Conservation (phyloP, 768 basidiomycete species). For the Mycena alexandri region DNA sequence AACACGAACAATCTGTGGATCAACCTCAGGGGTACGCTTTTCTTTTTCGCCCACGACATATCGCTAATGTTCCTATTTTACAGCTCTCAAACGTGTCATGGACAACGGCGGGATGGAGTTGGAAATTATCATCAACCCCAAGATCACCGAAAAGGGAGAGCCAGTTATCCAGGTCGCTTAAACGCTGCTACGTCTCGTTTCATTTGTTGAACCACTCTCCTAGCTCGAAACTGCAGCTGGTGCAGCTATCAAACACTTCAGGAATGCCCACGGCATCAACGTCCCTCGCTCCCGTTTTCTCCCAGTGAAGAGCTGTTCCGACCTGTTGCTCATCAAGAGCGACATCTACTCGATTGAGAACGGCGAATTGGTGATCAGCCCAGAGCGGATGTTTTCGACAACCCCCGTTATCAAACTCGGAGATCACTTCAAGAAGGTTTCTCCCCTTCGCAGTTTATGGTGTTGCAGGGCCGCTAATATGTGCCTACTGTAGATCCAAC, state of each 20-base stretch:
- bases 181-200: conserved; percentile 3
- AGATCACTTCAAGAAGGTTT: conserved; percentile 95
- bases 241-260: conserved; percentile 94
- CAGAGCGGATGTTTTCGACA: conserved; percentile 84
- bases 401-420: conserved; percentile 98
- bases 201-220: conserved; percentile 34
- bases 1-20: conserved; percentile 80
- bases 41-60: not conserved
- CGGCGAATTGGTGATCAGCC: conserved; percentile 88
- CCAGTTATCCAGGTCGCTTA: conserved; percentile 71
- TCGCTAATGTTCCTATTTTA: conserved; percentile 35
- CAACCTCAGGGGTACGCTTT: conserved; percentile 57
- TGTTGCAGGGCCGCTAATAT: not conserved
- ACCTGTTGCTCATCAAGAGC: conserved; percentile 89
- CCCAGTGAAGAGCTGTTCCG: conserved; percentile 90
- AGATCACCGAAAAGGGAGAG: conserved; percentile 76
- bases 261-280: conserved; percentile 91
- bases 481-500: conserved; percentile 65
- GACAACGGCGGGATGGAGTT: conserved; percentile 75
- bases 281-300: conserved; percentile 95
- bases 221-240: conserved; percentile 93
- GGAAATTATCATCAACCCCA: conserved; percentile 85
- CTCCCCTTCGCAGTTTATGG: conserved; percentile 5
- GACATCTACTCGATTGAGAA: conserved; percentile 93
- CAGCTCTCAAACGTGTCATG: conserved; percentile 81